phyloP scores from a whole-genome alignment of 768 basidiomycete genomes.

The Boletus vinaceobasis region DNA sequence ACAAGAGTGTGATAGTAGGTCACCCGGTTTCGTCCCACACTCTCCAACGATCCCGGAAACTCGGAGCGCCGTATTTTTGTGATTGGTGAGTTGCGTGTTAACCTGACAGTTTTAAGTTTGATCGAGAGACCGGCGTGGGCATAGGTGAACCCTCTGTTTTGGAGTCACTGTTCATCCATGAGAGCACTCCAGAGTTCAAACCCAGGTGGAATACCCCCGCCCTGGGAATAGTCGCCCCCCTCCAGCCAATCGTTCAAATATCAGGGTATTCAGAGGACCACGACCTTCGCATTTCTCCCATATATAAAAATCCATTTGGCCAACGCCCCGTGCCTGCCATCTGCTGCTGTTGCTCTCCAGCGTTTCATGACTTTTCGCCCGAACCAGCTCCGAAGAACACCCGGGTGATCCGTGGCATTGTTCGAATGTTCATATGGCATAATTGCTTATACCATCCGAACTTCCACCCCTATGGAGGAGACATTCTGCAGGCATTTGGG shows the following conservation, averaged over 20 bases:
- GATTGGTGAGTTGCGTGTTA: not conserved
- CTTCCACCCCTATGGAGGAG: too few species aligned
- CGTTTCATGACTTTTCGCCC: not conserved
- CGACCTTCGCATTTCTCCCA: not conserved
- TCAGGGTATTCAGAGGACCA: not conserved
- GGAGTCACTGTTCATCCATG: not conserved
- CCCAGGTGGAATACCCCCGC: not conserved
- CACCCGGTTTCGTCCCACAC: not conserved
- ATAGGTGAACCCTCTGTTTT: not conserved
- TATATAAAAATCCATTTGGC: not conserved
- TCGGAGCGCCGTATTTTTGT: not conserved
- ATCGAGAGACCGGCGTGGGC: conserved; percentile 1
- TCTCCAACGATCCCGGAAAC: not conserved
- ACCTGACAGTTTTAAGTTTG: not conserved
- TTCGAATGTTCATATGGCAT: not conserved
- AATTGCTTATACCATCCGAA: not conserved
- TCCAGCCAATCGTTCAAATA: not conserved
- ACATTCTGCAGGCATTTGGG: too few species aligned
- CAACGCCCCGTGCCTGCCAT: too few species aligned
- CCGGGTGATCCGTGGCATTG: not conserved
- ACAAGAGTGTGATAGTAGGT: not conserved
- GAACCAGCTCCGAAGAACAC: not conserved
- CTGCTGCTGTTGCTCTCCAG: too few species aligned
- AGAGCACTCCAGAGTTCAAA: not conserved
- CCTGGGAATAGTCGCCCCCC: not conserved